Evolutionary conservation across 2,329 filamentous ascomycete genomes (phyloP).

Genomic region (Amylocarpus encephaloides): DNA sequence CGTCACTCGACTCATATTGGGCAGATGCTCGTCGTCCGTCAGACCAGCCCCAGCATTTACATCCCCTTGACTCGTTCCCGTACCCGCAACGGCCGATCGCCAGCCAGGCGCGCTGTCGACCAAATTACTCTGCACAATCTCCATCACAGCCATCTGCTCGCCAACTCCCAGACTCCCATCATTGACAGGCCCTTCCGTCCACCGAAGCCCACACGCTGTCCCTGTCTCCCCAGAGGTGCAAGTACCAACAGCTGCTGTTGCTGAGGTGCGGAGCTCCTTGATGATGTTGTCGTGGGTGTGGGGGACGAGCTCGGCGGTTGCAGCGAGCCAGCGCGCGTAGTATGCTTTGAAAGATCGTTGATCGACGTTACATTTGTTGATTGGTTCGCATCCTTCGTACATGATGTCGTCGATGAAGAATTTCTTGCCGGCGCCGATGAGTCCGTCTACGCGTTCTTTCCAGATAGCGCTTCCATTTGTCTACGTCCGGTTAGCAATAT

Average conservation of each 20-base stretch:
- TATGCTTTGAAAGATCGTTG: conserved; percentile 60
- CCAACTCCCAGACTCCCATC: conserved; percentile 59
- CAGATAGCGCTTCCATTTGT: conserved; percentile 38
- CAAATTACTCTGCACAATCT: conserved; percentile 46
- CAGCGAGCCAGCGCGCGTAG: conserved; percentile 53
- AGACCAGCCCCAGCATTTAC: conserved; percentile 15
- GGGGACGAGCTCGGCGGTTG: conserved; percentile 56
- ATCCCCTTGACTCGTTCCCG: conserved; percentile 35
- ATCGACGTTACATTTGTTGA: conserved; percentile 53
- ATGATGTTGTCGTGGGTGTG: conserved; percentile 49
- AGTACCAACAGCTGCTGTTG: conserved; percentile 45
- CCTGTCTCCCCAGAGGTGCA: conserved; percentile 52
- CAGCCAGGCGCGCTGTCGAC: conserved; percentile 29
- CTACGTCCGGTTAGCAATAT: conserved; percentile 7
- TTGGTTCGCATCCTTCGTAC: conserved; percentile 58
- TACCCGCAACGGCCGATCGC: conserved; percentile 34
- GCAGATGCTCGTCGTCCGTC: background rate
- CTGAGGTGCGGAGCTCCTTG: conserved; percentile 47
- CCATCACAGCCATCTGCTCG: conserved; percentile 65
- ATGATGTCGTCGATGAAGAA: conserved; percentile 58
- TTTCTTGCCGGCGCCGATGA: conserved; percentile 46
- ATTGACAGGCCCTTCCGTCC: conserved; percentile 41
- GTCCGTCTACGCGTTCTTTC: conserved; percentile 50
- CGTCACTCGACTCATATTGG: conserved; percentile 21
- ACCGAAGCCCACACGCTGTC: conserved; percentile 54